Evolutionary conservation across 192 early-diverging fungal genomes (phyloP), one percentile per base, ranked within the genome.

Genomic region (Umbelopsis vinacea): DNA sequence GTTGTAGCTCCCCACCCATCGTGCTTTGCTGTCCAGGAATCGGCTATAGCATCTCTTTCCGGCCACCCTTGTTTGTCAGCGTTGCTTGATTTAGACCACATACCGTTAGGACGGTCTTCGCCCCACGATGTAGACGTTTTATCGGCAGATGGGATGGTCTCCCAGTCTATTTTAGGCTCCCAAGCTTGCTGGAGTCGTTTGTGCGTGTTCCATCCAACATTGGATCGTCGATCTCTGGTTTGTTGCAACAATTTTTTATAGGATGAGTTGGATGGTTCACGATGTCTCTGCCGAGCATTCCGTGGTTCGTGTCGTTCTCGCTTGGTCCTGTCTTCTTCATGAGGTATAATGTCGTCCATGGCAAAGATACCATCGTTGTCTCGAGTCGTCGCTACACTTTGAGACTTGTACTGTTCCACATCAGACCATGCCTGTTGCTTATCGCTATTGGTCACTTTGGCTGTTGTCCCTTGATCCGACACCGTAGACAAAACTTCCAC

Each of bases 201-300:
- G 55, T 78, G 72, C 0, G 72, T 68, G 52, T 78, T 78, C 76
- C 76, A 78, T 17, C 76, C 76, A 21, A 74, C 69, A 8, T 38
- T 60, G 35, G 69, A 66, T 53, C 38, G 60, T 66, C 63, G 52
- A 47, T 67, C 47, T 43, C 52, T 69, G 37, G 24, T 66, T 60
- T 50, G 71, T n/a, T 29, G 54, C 14, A 71, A 38, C 33, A 67
- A 35, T 35, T 66, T 66, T 23, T 75, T 60, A 11, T 46, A 48
- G 1, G 55, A 63, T 9, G 60, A 75, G 23, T 22, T 26, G 40
- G 35, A 17, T 14, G 21, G 14, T 19, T 46, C 26, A 48, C 26
- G n/a, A 38, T 52, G 63, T 38, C 38, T 73, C 22, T 67, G 37
- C 23, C 66, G 35, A 23, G 0, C 24, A 35, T 50, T 60, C 10